These are phyloP conservation scores for Curvularia sp. DNA, from an alignment of 2,329 filamentous ascomycete species.

Conservation along the genomic window DNA sequence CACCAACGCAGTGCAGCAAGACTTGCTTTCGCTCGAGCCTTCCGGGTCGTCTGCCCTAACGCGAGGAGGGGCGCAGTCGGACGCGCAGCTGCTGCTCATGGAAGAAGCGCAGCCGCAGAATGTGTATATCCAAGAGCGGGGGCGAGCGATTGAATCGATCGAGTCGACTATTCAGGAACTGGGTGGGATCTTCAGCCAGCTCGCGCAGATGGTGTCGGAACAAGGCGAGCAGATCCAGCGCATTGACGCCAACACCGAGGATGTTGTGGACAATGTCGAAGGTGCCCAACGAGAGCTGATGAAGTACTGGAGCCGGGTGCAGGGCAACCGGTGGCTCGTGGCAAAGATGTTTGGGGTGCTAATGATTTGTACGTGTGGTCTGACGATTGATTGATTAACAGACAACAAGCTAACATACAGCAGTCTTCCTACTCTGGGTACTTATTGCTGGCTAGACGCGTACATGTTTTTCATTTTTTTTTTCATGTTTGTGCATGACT, in stretches of 20 bases:
- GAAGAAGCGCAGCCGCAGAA: conserved; percentile 89
- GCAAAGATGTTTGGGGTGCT: conserved; percentile 85
- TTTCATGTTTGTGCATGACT: conserved; percentile 15
- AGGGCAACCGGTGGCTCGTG: conserved; percentile 93
- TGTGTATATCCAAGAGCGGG: conserved; percentile 88
- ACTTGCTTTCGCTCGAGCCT: conserved; percentile 84
- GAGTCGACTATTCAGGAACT: conserved; percentile 94
- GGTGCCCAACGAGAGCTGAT: conserved; percentile 93
- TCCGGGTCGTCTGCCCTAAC: conserved; percentile 56
- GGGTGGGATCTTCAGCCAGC: conserved; percentile 89
- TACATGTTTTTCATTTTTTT: conserved; percentile 4
- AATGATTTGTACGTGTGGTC: conserved; percentile 76
- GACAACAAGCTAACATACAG: conserved; percentile 23
- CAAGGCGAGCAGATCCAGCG: conserved; percentile 98
- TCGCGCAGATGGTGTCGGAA: conserved; percentile 96
- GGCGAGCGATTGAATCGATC: conserved; percentile 95
- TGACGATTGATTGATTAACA: conserved; percentile 9
- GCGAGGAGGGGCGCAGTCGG: conserved; percentile 66
- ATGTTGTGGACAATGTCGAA: conserved; percentile 97
- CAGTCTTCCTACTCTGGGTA: conserved; percentile 67
- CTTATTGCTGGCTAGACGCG: conserved; percentile 64
- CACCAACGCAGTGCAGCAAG: conserved; percentile 58
- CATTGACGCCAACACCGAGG: conserved; percentile 96
- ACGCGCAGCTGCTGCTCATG: conserved; percentile 86
- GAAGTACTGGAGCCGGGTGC: conserved; percentile 95